Base-by-base conservation (phyloP, 176 grass and related monocot species). In the Avena eriantha region DNA sequence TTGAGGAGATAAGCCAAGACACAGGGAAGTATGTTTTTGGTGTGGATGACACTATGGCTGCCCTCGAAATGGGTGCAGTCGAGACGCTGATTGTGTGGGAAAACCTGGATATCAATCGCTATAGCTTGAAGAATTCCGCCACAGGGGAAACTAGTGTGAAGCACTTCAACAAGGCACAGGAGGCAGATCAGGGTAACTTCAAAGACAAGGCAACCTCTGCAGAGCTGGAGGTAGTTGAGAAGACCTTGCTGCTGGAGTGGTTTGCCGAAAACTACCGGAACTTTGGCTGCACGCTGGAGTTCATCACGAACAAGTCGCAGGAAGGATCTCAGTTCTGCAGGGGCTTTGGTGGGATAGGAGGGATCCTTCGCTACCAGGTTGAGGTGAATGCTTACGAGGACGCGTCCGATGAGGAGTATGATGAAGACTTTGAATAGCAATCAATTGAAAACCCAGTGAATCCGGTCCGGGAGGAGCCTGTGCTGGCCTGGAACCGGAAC, bases 1-100 rank as follows among this genome's bases (percentile, higher is more conserved):
- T 89, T 35, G 87, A 89, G 77, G 87, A 89, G 48, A 89, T 89
- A 73, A 89, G 87, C 55, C 87, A 84, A 67, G 87, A 89, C 87
- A 85, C 82, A 3, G 87, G 87, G 19, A 89, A 89, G 58, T 89
- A 85, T 75, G 82, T 89, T 34, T 74, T 89, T 11, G 76, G 87
- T 80, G 87, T 80, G 26, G 76, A 89, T 43, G 87, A 89, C 55
- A 89, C 87, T 6, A 61, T 89, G 55, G 36, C 77, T 45, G 72
- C 82, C 16, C 87, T 89, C 7, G 73, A 77, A 17, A 77, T 77
- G 73, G 73, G 73, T 55, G 73, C 73, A 7, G 73, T 77, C 0
- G 73, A 77, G 49, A 77, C 73, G 21, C 49, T 77, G 15, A 55
- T 77, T 55, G 73, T 77, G 49, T 77, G 73, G 73, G 73, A 77